A percentile compares a stretch with the other conserved stretches of the same genome.
Evolutionary conservation across 805 yeast genomes (phyloP).

Genomic region (Komagataella pseudopastoris): DNA sequence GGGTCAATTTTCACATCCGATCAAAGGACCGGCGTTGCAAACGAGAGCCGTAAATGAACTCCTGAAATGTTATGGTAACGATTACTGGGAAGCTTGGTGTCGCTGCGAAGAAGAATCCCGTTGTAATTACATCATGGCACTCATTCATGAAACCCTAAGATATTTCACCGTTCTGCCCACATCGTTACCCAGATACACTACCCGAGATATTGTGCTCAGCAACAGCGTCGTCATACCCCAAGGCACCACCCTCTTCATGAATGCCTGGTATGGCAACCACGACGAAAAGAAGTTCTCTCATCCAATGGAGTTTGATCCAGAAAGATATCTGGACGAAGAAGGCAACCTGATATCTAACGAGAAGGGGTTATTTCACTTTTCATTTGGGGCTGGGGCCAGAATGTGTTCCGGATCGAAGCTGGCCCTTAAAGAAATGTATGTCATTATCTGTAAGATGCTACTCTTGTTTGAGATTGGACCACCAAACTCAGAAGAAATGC

Average conservation of each 20-base stretch:
- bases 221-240: constrained; percentile 31
- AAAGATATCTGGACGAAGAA: constrained; percentile 29
- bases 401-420: constrained; percentile 60
- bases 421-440: constrained; percentile 54
- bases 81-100: constrained; percentile 19
- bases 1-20: constrained; percentile 40
- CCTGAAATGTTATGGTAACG: constrained; percentile 16
- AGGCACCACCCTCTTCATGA: constrained; percentile 47
- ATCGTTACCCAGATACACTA: constrained; percentile 48
- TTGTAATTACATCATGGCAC: constrained; percentile 40
- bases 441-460: constrained; percentile 37
- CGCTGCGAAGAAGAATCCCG: constrained; percentile 14
- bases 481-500: constrained; percentile 18
- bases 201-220: constrained; percentile 30
- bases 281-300: constrained; percentile 28
- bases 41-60: constrained; percentile 28
- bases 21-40: constrained; percentile 25
- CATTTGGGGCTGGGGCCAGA: constrained; percentile 63
- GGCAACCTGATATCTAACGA: constrained; percentile 6
- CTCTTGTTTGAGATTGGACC: constrained; percentile 33
- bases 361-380: constrained; percentile 23
- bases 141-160: constrained; percentile 50
- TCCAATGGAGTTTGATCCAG: constrained; percentile 38
- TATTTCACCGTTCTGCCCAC: constrained; percentile 55
- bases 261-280: constrained; percentile 60